Conservation (phyloP, 2,329 filamentous ascomycete genomes). For the Fusarium guadeloupense region DNA sequence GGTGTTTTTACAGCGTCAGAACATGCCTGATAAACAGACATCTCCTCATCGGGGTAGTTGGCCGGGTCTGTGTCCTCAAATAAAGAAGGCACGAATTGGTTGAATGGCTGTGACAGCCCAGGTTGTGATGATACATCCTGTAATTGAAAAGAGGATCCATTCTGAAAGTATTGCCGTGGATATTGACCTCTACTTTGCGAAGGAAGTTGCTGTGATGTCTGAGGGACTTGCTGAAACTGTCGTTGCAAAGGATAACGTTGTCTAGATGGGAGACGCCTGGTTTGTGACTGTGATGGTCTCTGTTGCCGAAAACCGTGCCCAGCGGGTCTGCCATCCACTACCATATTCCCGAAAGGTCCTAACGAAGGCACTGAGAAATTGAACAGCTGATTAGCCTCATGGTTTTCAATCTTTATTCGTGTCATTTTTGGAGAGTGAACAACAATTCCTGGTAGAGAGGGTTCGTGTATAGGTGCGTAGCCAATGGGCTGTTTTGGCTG, state of each 20-base stretch:
- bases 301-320: not conserved
- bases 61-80: not conserved
- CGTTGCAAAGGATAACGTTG: not conserved
- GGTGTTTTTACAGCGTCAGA: not conserved
- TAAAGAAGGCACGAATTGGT: not conserved
- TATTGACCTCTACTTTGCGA: not conserved
- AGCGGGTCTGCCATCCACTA: not conserved
- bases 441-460: not conserved
- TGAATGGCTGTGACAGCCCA: not conserved
- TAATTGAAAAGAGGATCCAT: not conserved
- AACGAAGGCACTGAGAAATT: not conserved
- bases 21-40: not conserved
- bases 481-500: not conserved
- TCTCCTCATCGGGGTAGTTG: not conserved
- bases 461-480: not conserved
- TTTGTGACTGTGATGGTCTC: not conserved
- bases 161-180: not conserved
- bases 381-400: not conserved
- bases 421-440: not conserved
- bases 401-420: not conserved
- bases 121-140: not conserved
- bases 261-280: not conserved
- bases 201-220: not conserved
- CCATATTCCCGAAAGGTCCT: not conserved
- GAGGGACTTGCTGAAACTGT: not conserved